A percentile compares a stretch with the other conserved stretches of the same genome.
These are phyloP conservation scores for Bipolaris cookei DNA, from an alignment of 2,329 filamentous ascomycete genomes.

Conservation along the genomic window DNA sequence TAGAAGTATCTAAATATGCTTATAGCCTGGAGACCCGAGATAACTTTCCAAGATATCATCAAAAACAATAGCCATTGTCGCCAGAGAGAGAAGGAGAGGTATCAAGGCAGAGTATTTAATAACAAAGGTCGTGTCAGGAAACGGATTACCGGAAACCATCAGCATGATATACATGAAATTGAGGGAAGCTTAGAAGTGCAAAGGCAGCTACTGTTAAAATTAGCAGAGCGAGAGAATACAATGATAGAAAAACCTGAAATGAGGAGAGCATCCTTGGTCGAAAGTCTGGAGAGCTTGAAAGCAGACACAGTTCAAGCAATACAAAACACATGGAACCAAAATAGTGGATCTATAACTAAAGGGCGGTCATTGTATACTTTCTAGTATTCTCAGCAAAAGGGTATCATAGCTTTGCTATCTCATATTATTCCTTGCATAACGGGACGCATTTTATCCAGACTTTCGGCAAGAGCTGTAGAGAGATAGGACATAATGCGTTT, in stretches of 20 bases:
- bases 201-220: constrained; percentile 18
- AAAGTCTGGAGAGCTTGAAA: constrained; percentile 8
- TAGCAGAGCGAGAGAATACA: constrained; percentile 20
- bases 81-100: constrained; percentile 9
- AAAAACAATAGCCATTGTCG: constrained; percentile 12
- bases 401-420: constrained; percentile 8
- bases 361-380: constrained; percentile 4
- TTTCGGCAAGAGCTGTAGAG: too few species aligned
- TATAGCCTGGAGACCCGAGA: constrained; percentile 6
- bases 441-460: too few species aligned
- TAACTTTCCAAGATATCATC: constrained; percentile 9
- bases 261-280: background rate
- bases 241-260: constrained; percentile 10
- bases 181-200: constrained; percentile 17
- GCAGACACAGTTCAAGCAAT: constrained; percentile 10
- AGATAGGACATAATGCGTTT: too few species aligned
- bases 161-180: constrained; percentile 13
- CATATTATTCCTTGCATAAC: too few species aligned
- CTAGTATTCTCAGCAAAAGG: constrained; percentile 8
- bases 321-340: constrained; percentile 4
- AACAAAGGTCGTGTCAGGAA: constrained; percentile 6
- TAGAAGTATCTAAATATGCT: constrained; percentile 8
- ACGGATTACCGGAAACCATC: constrained; percentile 4
- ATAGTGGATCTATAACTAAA: constrained; percentile 6
- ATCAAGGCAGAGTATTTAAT: constrained; percentile 17